Evolutionary conservation across 192 early-diverging fungal species (phyloP).

Genomic region (Rhizoclosmatium sp.): DNA sequence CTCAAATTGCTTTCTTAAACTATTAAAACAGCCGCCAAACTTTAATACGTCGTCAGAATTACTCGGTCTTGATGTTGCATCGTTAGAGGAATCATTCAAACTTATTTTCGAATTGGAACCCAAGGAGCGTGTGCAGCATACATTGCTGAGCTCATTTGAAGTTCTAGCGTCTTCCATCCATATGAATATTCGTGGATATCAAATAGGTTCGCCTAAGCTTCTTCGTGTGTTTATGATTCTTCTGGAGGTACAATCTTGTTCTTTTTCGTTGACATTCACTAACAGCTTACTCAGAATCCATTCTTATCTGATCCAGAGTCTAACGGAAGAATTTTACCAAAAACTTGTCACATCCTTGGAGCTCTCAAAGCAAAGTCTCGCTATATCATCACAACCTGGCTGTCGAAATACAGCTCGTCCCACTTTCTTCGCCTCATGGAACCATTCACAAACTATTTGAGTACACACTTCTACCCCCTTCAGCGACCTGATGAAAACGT

Average conservation of each 20-base stretch:
- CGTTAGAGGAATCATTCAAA: conserved; percentile 44
- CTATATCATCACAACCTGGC: conserved; percentile 55
- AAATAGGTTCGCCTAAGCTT: conserved; percentile 33
- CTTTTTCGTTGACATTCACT: background rate
- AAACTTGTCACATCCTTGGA: conserved; percentile 54
- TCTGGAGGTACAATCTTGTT: conserved; percentile 41
- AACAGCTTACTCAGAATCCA: conserved; percentile 56
- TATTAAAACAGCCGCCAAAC: conserved; percentile 22
- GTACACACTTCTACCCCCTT: conserved; percentile 53
- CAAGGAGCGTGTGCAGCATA: conserved; percentile 44
- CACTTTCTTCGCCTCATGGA: conserved; percentile 53
- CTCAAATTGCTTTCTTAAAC: background rate
- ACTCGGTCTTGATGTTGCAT: conserved; percentile 46
- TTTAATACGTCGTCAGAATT: conserved; percentile 8
- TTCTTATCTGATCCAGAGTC: conserved; percentile 54
- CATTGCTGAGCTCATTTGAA: conserved; percentile 64
- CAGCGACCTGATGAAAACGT: conserved; percentile 53
- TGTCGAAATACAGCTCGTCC: conserved; percentile 53
- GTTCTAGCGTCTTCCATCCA: conserved; percentile 60
- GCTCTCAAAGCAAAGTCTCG: conserved; percentile 46
- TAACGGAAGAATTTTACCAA: conserved; percentile 56
- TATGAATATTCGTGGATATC: conserved; percentile 49
- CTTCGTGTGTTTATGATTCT: conserved; percentile 45
- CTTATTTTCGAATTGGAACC: conserved; percentile 45
- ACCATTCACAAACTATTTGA: conserved; percentile 59